Conservation (phyloP, 768 basidiomycete genomes). For the Suillus cothurnatus region DNA sequence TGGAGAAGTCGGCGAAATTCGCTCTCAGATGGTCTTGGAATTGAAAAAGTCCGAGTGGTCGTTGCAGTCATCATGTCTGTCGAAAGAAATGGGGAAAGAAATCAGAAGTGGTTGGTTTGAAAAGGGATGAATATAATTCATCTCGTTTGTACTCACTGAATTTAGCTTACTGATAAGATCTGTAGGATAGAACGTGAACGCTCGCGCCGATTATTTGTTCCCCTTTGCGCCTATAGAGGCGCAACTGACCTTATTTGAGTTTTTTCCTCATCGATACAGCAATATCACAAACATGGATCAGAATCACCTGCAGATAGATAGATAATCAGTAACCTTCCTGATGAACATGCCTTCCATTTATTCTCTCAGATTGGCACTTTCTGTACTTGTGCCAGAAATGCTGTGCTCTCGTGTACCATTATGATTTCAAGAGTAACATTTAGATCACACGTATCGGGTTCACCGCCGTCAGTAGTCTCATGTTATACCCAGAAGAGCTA, state of each 20-base stretch:
- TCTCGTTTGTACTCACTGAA: not conserved
- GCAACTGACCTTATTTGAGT: not conserved
- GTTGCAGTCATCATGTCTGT: not conserved
- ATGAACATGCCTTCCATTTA: not conserved
- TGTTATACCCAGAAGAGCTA: not conserved
- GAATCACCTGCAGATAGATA: not conserved
- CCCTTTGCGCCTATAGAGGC: not conserved
- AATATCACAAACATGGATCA: not conserved
- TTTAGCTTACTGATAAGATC: not conserved
- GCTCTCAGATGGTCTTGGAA: not conserved
- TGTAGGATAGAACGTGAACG: not conserved
- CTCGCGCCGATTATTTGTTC: not conserved
- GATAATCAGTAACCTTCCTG: slow-evolving; percentile 1
- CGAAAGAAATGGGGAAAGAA: not conserved
- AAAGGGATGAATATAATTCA: not conserved
- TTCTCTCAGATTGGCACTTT: not conserved
- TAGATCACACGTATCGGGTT: not conserved
- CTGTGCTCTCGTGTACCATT: not conserved
- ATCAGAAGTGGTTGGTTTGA: not conserved
- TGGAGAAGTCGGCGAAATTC: not conserved
- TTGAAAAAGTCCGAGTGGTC: not conserved
- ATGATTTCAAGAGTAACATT: not conserved
- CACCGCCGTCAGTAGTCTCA: not conserved
- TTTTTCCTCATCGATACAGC: not conserved
- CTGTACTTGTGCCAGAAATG: not conserved